Conservation (phyloP, 805 yeast genomes). For the Candida arabinofermentans region DNA sequence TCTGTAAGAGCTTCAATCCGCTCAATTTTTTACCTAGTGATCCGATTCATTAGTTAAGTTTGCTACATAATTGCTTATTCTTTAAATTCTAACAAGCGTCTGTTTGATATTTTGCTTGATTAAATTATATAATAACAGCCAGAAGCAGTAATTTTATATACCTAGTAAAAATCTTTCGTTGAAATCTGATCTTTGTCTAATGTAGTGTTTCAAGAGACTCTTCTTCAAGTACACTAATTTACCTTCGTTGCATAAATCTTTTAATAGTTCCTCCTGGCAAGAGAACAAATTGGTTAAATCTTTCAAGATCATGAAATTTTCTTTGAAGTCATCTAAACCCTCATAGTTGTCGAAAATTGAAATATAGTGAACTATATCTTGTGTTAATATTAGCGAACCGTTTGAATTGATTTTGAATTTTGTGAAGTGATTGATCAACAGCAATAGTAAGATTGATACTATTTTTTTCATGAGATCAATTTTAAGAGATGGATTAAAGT, state of each 20-base stretch:
- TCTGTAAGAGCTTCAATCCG: constrained; percentile 1
- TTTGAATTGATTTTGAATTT: constrained; percentile 71
- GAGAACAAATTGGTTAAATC: constrained; percentile 84
- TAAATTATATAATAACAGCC: too few species aligned
- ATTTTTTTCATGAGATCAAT: constrained; percentile 20
- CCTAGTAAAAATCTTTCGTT: constrained; percentile 40
- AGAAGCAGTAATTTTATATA: constrained; percentile 11
- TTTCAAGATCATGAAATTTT: constrained; percentile 43
- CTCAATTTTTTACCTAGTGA: not conserved
- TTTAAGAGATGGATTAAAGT: constrained; percentile 20
- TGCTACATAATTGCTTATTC: too few species aligned
- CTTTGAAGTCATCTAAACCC: constrained; percentile 50
- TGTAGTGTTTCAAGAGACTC: constrained; percentile 57
- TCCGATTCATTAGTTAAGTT: not conserved
- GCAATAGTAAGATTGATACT: constrained; percentile 35
- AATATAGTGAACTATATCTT: constrained; percentile 77
- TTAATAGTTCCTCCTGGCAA: constrained; percentile 74
- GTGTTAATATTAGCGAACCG: constrained; percentile 80
- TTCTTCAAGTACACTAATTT: constrained; percentile 65
- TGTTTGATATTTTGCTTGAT: not conserved
- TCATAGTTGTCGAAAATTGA: constrained; percentile 23
- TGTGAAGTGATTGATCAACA: constrained; percentile 67
- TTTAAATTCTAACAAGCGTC: too few species aligned
- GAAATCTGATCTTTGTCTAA: constrained; percentile 68
- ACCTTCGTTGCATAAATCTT: constrained; percentile 78